phyloP scores from a whole-genome alignment of 2,329 filamentous ascomycete genomes.

The Microascus cirrosus region DNA sequence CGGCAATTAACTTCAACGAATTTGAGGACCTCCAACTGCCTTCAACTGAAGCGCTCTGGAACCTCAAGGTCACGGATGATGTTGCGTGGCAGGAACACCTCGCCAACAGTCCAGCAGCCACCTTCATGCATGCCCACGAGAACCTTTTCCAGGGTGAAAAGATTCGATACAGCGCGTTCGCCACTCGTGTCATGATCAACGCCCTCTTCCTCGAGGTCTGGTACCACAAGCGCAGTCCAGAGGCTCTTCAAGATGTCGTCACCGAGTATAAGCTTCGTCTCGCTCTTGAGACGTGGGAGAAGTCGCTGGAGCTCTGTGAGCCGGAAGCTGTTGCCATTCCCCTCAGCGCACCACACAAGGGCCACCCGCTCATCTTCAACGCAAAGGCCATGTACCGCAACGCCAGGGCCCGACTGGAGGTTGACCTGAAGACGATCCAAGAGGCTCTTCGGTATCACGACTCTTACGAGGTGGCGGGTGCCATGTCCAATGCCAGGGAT shows the following conservation, averaged over 20 bases:
- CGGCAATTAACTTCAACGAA: conserved; percentile 95
- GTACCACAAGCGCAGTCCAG: conserved; percentile 98
- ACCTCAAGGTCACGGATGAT: conserved; percentile 68
- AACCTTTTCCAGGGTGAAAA: conserved; percentile 90
- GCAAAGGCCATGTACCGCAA: conserved; percentile 96
- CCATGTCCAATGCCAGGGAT: conserved; percentile 90
- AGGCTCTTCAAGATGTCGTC: conserved; percentile 91
- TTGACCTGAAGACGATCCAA: conserved; percentile 91
- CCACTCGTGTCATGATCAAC: conserved; percentile 97
- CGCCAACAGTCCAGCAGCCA: conserved; percentile 59
- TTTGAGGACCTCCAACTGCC: conserved; percentile 89
- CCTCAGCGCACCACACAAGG: conserved; percentile 87
- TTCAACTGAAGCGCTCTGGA: conserved; percentile 91
- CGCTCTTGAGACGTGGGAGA: conserved; percentile 97
- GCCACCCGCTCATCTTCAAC: conserved; percentile 94
- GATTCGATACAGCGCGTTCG: conserved; percentile 89
- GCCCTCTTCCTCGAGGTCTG: conserved; percentile 96
- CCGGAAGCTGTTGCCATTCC: conserved; percentile 81
- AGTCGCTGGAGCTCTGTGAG: conserved; percentile 86
- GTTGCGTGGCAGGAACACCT: conserved; percentile 75
- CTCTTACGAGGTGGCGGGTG: conserved; percentile 89
- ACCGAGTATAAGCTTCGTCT: conserved; percentile 96
- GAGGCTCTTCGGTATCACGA: conserved; percentile 96
- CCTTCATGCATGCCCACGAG: conserved; percentile 89
- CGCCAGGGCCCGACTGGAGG: conserved; percentile 80